phyloP scores from a whole-genome alignment of 2,329 filamentous ascomycete genomes.

The Pseudogymnoascus sp. region DNA sequence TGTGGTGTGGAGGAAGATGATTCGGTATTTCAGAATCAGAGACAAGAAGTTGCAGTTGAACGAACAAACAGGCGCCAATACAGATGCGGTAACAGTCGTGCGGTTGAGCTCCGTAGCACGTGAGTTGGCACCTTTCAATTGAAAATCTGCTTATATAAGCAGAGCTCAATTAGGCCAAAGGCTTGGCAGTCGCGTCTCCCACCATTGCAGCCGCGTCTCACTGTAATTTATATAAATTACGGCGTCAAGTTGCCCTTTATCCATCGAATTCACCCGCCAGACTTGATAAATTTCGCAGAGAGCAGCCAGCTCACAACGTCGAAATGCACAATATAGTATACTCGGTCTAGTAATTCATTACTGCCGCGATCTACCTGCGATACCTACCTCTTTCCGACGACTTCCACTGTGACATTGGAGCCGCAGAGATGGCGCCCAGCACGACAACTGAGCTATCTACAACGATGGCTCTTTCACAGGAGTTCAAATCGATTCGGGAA shows the following conservation, averaged over 20 bases:
- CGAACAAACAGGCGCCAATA: slow-evolving; percentile 8
- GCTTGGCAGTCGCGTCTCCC: slow-evolving; percentile 5
- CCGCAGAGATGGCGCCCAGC: neutral
- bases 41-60: slow-evolving; percentile 8
- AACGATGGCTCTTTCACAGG: slow-evolving; percentile 10
- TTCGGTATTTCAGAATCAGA: slow-evolving; percentile 7
- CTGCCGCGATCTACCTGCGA: neutral
- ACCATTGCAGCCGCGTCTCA: neutral
- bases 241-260: neutral
- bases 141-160: neutral
- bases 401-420: neutral
- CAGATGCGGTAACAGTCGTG: slow-evolving; percentile 7
- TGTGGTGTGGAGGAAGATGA: slow-evolving; percentile 7
- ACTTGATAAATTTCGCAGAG: neutral
- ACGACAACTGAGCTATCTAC: neutral
- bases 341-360: neutral
- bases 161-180: neutral
- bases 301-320: neutral
- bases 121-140: neutral
- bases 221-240: neutral
- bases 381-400: neutral
- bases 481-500: slow-evolving; percentile 35
- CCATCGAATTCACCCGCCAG: neutral
- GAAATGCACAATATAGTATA: neutral
- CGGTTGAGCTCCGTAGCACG: slow-evolving; percentile 2